Conservation (phyloP, 2,329 filamentous ascomycete genomes). For the Penicillium sp. region DNA sequence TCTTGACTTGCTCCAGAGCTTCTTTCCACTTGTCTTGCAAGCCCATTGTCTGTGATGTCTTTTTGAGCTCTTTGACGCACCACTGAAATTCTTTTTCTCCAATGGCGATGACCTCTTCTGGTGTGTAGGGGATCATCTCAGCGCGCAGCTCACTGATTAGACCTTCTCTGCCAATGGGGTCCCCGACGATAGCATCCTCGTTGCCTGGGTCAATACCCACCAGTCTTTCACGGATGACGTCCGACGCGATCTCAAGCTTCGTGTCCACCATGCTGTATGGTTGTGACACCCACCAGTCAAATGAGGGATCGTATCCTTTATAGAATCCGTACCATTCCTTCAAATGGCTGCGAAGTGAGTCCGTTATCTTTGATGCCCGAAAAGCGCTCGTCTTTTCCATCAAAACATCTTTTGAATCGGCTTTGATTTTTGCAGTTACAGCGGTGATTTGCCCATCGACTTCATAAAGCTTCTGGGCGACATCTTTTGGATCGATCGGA, state of each 20-base stretch:
- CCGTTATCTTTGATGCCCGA: slow-evolving; percentile 44
- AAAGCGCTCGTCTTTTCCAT: slow-evolving; percentile 45
- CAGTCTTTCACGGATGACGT: slow-evolving; percentile 42
- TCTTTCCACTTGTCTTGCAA: slow-evolving; percentile 51
- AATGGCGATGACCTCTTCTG: slow-evolving; percentile 53
- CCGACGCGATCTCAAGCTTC: slow-evolving; percentile 37
- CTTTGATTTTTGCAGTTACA: slow-evolving; percentile 37
- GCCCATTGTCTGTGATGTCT: slow-evolving; percentile 50
- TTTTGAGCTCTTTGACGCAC: slow-evolving; percentile 57
- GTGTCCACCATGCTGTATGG: slow-evolving; percentile 41
- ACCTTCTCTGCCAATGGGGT: slow-evolving; percentile 55
- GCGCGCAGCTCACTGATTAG: slow-evolving; percentile 53
- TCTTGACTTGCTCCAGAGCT: slow-evolving; percentile 58
- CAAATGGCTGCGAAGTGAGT: slow-evolving; percentile 43
- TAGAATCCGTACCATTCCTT: slow-evolving; percentile 54
- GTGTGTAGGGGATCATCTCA: slow-evolving; percentile 59
- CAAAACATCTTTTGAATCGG: slow-evolving; percentile 9
- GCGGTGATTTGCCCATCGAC: slow-evolving; percentile 33
- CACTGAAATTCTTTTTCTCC: slow-evolving; percentile 45
- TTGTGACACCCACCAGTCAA: slow-evolving; percentile 56
- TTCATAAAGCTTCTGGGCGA: slow-evolving; percentile 45
- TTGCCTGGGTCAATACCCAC: slow-evolving; percentile 47
- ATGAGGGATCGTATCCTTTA: slow-evolving; percentile 55
- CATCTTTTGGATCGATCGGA: slow-evolving; percentile 43
- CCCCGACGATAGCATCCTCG: slow-evolving; percentile 54